Percentiles rank a stretch among this genome's conserved stretches.
Evolutionary conservation across 192 early-diverging fungal genomes (phyloP).

Genomic region (Backusella tuberculispora): DNA sequence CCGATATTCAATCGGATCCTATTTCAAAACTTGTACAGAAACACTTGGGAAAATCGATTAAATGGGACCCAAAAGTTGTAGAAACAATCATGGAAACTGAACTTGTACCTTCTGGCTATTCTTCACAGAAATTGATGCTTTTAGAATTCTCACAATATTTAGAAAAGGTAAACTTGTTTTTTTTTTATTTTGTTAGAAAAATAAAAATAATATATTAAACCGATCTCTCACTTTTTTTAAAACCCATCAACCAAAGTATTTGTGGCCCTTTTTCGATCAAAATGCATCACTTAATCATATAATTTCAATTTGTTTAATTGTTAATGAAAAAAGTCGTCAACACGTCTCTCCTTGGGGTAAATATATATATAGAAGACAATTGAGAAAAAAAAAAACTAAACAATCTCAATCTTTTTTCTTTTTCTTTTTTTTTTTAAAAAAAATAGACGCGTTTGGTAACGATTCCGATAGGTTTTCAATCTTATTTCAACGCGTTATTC

Average conservation of each 20-base stretch:
- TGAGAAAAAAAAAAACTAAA: neutral
- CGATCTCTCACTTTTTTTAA: constrained; percentile 18
- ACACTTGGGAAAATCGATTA: constrained; percentile 38
- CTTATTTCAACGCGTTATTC: constrained; percentile 61
- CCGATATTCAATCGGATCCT: constrained; percentile 58
- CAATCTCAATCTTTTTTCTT: constrained; percentile 15
- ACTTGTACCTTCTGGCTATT: constrained; percentile 52
- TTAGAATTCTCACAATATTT: constrained; percentile 81
- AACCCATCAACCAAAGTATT: no score
- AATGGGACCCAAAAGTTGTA: constrained; percentile 58
- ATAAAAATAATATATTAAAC: neutral
- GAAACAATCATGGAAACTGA: constrained; percentile 66
- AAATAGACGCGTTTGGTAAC: constrained; percentile 42
- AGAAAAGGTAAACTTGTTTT: constrained; percentile 58
- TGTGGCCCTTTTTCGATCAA: constrained; percentile 75
- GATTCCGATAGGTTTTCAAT: constrained; percentile 54
- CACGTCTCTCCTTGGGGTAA: constrained; percentile 65
- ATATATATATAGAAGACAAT: no score
- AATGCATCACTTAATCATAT: constrained; percentile 57
- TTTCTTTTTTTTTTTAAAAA: neutral
- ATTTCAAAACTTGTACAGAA: constrained; percentile 48
- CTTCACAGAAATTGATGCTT: constrained; percentile 65
- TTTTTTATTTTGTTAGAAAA: neutral
- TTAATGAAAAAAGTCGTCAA: constrained; percentile 91
- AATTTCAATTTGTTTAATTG: constrained; percentile 80